These are phyloP conservation scores for Kodamaea sp. DNA, from an alignment of 1,139 yeast genomes.

Conservation along the genomic window DNA sequence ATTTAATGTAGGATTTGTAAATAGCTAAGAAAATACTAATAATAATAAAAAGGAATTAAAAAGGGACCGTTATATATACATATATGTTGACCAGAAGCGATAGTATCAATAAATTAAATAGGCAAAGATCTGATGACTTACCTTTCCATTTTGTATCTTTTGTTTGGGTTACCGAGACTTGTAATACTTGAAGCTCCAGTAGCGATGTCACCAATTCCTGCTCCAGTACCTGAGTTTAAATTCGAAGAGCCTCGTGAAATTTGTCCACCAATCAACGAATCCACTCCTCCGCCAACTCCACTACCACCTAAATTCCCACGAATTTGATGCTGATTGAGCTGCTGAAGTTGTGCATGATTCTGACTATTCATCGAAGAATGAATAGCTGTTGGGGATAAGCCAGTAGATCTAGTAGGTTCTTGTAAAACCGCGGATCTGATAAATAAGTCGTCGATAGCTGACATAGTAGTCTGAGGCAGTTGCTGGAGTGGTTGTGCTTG, in stretches of 20 bases:
- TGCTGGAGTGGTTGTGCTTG: constrained; percentile 11
- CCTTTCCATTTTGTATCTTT: constrained; percentile 13
- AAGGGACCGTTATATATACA: too few species aligned
- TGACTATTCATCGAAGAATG: constrained; percentile 3
- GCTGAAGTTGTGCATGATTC: constrained; percentile 1
- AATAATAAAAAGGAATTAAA: too few species aligned
- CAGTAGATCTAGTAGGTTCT: constrained; percentile 2
- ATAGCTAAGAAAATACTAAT: too few species aligned
- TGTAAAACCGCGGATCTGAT: constrained; percentile 18
- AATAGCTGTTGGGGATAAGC: constrained; percentile 2
- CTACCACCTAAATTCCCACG: neutral
- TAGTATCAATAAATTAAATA: neutral
- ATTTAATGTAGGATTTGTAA: neutral
- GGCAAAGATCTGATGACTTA: neutral
- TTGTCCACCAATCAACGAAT: constrained; percentile 6
- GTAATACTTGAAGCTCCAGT: constrained; percentile 1
- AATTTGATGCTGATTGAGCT: constrained; percentile 1
- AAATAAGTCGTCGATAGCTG: constrained; percentile 37
- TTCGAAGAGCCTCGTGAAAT: constrained; percentile 2
- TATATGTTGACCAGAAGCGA: neutral
- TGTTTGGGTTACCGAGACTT: constrained; percentile 8
- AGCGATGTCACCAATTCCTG: neutral
- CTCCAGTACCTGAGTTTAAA: neutral
- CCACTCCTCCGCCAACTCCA: constrained; percentile 2
- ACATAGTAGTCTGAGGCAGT: constrained; percentile 13